A percentile compares a stretch with the other conserved stretches of the same genome.
These are phyloP conservation scores for Artemisia tridentata DNA, from an alignment of 129 eudicot genomes.

Conservation along the genomic window DNA sequence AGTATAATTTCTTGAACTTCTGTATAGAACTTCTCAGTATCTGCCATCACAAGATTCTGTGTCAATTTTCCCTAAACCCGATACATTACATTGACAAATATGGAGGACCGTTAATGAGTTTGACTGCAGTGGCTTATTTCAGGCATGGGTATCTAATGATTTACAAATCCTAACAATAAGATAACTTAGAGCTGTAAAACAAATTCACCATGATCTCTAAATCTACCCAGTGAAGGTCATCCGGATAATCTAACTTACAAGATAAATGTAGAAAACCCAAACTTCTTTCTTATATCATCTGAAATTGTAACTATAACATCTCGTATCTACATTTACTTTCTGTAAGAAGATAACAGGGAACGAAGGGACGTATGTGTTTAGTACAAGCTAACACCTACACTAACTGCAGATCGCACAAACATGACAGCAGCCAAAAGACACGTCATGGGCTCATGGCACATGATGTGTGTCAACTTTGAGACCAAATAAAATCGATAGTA, in stretches of 20 bases:
- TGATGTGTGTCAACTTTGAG: too few species aligned
- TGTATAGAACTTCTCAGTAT: conserved; percentile 91
- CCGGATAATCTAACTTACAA: neutral
- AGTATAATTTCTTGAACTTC: conserved; percentile 94
- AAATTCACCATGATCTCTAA: neutral
- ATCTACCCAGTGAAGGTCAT: neutral
- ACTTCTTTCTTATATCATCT: too few species aligned
- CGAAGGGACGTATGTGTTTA: neutral
- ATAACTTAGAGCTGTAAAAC: neutral
- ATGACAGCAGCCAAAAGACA: too few species aligned
- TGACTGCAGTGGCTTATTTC: neutral
- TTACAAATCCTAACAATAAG: neutral
- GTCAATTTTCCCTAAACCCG: conserved; percentile 8
- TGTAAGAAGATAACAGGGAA: neutral
- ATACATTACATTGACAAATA: conserved; percentile 4
- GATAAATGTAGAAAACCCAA: too few species aligned
- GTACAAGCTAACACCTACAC: neutral
- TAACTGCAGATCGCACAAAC: too few species aligned
- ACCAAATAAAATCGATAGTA: too few species aligned
- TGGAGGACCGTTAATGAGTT: conserved; percentile 11
- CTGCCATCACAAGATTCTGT: conserved; percentile 41
- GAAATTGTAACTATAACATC: too few species aligned
- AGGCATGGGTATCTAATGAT: neutral
- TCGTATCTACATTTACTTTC: too few species aligned
- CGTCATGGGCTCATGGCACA: too few species aligned